Conservation (phyloP, 2,329 filamentous ascomycete species). For the Hypomyces perniciosus region DNA sequence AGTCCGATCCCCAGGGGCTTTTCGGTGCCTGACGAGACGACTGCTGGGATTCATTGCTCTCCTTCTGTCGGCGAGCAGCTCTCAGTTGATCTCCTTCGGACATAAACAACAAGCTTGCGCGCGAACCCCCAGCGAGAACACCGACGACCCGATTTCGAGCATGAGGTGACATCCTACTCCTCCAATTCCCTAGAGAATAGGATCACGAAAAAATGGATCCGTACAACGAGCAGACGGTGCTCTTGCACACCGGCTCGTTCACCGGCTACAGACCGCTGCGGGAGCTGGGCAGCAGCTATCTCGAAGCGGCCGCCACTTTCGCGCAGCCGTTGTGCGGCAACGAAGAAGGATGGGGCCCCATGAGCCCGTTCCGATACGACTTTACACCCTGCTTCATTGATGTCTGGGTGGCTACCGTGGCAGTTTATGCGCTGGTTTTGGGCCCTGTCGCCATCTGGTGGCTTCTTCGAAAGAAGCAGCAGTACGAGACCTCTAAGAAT, state of each 20-base stretch:
- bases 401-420: constrained; percentile 74
- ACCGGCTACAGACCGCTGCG: constrained; percentile 48
- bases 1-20: too few relatives aligned
- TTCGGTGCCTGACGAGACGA: too few relatives aligned
- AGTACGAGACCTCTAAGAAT: constrained; percentile 66
- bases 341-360: constrained; percentile 87
- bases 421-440: constrained; percentile 69
- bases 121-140: too few relatives aligned
- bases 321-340: constrained; percentile 79
- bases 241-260: constrained; percentile 55
- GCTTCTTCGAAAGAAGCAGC: constrained; percentile 63
- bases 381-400: constrained; percentile 98
- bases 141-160: constrained; percentile 17
- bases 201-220: constrained; percentile 25
- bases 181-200: constrained; percentile 1
- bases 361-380: constrained; percentile 83
- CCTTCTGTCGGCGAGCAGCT: too few relatives aligned
- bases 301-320: constrained; percentile 43
- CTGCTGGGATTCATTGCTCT: too few relatives aligned
- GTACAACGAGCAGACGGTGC: constrained; percentile 38
- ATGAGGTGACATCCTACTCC: constrained; percentile 9
- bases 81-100: too few relatives aligned
- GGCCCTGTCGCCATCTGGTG: constrained; percentile 76
- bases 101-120: too few relatives aligned
- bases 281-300: constrained; percentile 53